Percentiles rank a stretch among this genome's conserved stretches.
These are phyloP conservation scores for Jimgerdemannia lactiflua DNA, from an alignment of 192 early-diverging fungal genomes.

Conservation along the genomic window DNA sequence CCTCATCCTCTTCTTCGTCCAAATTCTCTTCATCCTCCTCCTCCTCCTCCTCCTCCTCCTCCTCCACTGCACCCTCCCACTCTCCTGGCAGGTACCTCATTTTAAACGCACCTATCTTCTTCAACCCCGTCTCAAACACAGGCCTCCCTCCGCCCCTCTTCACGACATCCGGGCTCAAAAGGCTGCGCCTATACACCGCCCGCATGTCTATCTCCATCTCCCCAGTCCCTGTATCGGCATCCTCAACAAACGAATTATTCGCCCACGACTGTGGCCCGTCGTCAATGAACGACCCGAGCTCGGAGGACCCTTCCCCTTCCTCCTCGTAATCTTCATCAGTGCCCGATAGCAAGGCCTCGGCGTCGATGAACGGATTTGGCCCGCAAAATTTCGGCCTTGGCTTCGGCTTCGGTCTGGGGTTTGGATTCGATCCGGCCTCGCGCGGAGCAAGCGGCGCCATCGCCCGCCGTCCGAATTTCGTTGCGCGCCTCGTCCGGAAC, in stretches of 20 bases:
- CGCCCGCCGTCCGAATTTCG: background rate
- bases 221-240: background rate
- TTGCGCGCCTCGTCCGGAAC: background rate
- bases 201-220: slow-evolving; percentile 9
- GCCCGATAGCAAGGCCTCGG: slow-evolving; percentile 34
- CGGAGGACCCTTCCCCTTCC: background rate
- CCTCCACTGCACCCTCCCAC: too few relatives aligned
- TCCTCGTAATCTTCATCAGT: slow-evolving; percentile 23
- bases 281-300: background rate
- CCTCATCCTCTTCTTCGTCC: too few relatives aligned
- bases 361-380: slow-evolving; percentile 34
- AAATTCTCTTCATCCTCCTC: too few relatives aligned
- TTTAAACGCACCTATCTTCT: too few relatives aligned
- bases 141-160: too few relatives aligned
- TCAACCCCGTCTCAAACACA: too few relatives aligned
- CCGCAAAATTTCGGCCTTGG: background rate
- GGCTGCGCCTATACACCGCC: slow-evolving; percentile 7
- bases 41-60: too few relatives aligned
- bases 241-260: background rate
- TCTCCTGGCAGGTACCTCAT: too few relatives aligned
- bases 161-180: slow-evolving; percentile 4
- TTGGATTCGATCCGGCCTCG: too few relatives aligned
- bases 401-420: background rate
- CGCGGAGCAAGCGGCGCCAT: too few relatives aligned
- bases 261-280: background rate